Evolutionary conservation across 2,329 filamentous ascomycete species (phyloP).

Genomic region (Aspergillus pseudoglaucus): DNA sequence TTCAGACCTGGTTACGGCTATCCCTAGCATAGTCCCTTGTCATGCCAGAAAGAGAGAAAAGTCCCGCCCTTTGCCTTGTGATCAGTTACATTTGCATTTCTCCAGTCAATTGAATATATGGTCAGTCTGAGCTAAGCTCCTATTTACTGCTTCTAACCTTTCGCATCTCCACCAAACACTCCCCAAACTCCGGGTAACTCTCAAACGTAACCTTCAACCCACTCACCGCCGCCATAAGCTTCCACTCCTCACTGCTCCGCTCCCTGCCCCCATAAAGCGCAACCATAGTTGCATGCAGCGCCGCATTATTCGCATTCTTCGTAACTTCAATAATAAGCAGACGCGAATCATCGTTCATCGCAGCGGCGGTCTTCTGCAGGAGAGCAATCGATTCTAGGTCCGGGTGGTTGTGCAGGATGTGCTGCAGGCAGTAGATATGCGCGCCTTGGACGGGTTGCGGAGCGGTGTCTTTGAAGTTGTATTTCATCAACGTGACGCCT

Average conservation of each 20-base stretch:
- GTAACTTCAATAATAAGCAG: conserved; percentile 32
- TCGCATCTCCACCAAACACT: conserved; percentile 33
- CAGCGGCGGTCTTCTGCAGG: conserved; percentile 29
- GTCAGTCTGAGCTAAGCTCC: too few relatives aligned
- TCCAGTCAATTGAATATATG: too few relatives aligned
- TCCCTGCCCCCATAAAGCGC: conserved; percentile 28
- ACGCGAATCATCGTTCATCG: conserved; percentile 28
- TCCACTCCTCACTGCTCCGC: conserved; percentile 30
- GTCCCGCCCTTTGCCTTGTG: too few relatives aligned
- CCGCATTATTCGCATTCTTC: conserved; percentile 30
- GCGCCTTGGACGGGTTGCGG: conserved; percentile 29
- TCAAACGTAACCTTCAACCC: conserved; percentile 32
- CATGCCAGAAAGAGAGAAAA: too few relatives aligned
- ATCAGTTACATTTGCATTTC: too few relatives aligned
- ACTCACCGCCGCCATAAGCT: conserved; percentile 24
- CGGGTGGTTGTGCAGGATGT: conserved; percentile 33
- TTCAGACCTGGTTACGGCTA: too few relatives aligned
- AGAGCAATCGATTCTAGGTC: conserved; percentile 31
- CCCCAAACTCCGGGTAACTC: conserved; percentile 24
- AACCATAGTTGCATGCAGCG: conserved; percentile 34
- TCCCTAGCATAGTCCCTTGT: too few relatives aligned
- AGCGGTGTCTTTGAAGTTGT: conserved; percentile 30
- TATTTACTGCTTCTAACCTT: background rate
- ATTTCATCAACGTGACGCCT: conserved; percentile 24
- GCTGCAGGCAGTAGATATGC: conserved; percentile 27